Base-by-base conservation (phyloP, 306 rosid species). In the Rosa lucieae region DNA sequence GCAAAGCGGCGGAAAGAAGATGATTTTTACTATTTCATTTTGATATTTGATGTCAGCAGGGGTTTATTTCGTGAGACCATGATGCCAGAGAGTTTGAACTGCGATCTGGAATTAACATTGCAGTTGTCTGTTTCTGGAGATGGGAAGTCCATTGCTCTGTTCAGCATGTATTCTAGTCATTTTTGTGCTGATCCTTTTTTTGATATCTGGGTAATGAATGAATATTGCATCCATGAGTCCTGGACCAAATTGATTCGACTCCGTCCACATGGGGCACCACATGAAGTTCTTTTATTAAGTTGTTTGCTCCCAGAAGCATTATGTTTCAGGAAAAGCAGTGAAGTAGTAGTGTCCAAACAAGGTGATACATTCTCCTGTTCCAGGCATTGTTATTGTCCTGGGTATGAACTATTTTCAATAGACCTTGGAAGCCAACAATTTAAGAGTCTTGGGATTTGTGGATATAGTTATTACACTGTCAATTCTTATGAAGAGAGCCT, bases 181-280 rank as follows among this genome's bases (percentile, higher is more conserved):
- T 59, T 10, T 3, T 59, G 15, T 14, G 10, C 2, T 3, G 69
- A 29, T 35, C 42, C 69, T 35, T 65, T 32, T 35, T 18, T 40
- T 37, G 70, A 66, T 66, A 12, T 66, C 5, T 66, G 70, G 70
- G 70, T 13, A 37, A 66, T 66, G 70, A 35, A 37, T 11, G 70
- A 35, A 4, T 66, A 65, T 65, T 7, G 70, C 70, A 15, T 66
- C 5, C 70, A 66, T 35, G 70, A 66, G 23, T 35, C 70, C 12
- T 66, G 46, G 70, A 35, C 70, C 69, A 65, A 65, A 37, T 66
- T 66, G 46, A 35, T 66, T 2, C 9, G 23, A 66, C 70, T 66
- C 12, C 42, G 11, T 66, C 70, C 46, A 14, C 21, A 6, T 15
- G 70, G 46, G 70, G 44, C 46, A 15, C 5, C 0, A 7, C 61